A percentile compares a stretch with the other conserved stretches of the same genome.
Evolutionary conservation across 2,329 filamentous ascomycete genomes (phyloP).

Genomic region (Rhynchosporium graminicola): DNA sequence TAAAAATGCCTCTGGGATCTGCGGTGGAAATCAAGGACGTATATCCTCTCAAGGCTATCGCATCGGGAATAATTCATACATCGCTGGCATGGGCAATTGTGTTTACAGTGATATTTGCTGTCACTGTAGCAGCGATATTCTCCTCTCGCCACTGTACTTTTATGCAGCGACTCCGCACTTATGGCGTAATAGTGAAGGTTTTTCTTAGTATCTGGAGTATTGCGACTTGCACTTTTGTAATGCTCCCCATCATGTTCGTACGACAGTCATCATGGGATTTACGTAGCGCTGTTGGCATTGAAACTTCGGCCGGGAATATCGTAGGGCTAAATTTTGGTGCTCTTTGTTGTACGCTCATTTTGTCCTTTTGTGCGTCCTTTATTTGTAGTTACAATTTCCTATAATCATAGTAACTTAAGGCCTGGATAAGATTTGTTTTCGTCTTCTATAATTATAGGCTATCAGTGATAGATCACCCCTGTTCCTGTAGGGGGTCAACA

Average conservation of each 20-base stretch:
- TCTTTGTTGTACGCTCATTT: too few relatives aligned
- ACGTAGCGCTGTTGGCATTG: neutral
- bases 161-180: neutral
- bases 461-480: too few relatives aligned
- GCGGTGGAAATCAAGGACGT: constrained; percentile 6
- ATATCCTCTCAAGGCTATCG: constrained; percentile 7
- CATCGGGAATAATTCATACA: constrained; percentile 11
- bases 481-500: too few relatives aligned
- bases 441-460: too few relatives aligned
- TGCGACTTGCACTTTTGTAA: constrained; percentile 6
- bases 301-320: neutral
- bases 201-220: constrained; percentile 9
- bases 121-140: constrained; percentile 8
- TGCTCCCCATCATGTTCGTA: constrained; percentile 4
- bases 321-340: constrained; percentile 1
- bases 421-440: too few relatives aligned
- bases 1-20: constrained; percentile 8
- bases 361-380: too few relatives aligned
- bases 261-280: constrained; percentile 4
- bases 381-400: neutral
- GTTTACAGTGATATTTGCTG: constrained; percentile 5
- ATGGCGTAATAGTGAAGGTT: constrained; percentile 3
- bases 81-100: constrained; percentile 1
- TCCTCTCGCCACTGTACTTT: constrained; percentile 11
- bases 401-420: neutral